A percentile compares a stretch with the other conserved stretches of the same genome.
phyloP scores from a whole-genome alignment of 2,329 filamentous ascomycete species.

The Teratosphaeria zuluensis region DNA sequence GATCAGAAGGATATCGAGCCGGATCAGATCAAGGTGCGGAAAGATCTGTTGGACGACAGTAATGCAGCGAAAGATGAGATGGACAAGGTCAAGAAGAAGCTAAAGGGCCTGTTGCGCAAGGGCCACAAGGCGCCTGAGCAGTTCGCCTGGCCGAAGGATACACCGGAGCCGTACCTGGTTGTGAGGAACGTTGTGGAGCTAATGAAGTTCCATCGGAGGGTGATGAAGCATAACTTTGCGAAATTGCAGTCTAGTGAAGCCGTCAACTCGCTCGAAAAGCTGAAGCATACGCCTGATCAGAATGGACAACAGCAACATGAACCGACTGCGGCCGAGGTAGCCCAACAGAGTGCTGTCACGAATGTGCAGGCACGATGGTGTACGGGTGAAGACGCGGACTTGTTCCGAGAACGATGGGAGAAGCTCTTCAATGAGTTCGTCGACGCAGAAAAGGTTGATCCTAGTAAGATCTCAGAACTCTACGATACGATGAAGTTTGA shows the following conservation, averaged over 20 bases:
- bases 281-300: constrained; percentile 33
- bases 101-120: constrained; percentile 83
- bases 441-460: constrained; percentile 94
- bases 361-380: constrained; percentile 86
- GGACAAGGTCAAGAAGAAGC: constrained; percentile 99
- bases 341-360: background rate
- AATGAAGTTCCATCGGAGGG: constrained; percentile 92
- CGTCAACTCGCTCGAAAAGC: constrained; percentile 47
- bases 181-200: constrained; percentile 85
- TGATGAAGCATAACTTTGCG: constrained; percentile 90
- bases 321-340: background rate
- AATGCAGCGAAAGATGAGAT: constrained; percentile 98
- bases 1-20: constrained; percentile 75
- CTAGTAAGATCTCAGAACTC: constrained; percentile 94
- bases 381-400: constrained; percentile 83
- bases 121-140: constrained; percentile 90
- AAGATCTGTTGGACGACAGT: constrained; percentile 91
- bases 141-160: constrained; percentile 91
- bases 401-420: constrained; percentile 96
- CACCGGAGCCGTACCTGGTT: constrained; percentile 88
- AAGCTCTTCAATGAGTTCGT: constrained; percentile 96
- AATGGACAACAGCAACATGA: background rate
- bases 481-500: constrained; percentile 99
- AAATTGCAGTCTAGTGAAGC: constrained; percentile 57
- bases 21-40: constrained; percentile 82